Conservation (phyloP, 129 eudicot species). For the Lactuca sativa region DNA sequence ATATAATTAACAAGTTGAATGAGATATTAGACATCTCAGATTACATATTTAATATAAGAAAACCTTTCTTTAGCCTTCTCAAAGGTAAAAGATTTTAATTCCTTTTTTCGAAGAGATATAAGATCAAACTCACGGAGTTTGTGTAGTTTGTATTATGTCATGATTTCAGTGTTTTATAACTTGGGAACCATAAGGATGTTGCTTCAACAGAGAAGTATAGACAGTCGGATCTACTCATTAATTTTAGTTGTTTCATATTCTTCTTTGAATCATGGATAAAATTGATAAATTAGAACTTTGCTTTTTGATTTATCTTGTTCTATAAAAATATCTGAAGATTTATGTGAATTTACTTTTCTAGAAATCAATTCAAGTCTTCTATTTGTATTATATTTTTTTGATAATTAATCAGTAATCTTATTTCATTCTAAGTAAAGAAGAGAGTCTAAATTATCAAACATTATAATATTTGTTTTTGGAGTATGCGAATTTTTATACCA, state of each 20-base stretch:
- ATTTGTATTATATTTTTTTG: too few relatives aligned
- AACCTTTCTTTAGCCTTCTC: slow-evolving; percentile 53
- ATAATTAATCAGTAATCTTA: too few relatives aligned
- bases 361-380: too few relatives aligned
- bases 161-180: slow-evolving; percentile 30
- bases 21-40: slow-evolving; percentile 52
- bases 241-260: neutral
- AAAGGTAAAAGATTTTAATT: slow-evolving; percentile 56
- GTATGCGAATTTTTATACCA: too few relatives aligned
- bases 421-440: too few relatives aligned
- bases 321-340: too few relatives aligned
- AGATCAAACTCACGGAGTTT: slow-evolving; percentile 33
- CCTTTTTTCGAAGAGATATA: slow-evolving; percentile 81
- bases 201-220: slow-evolving; percentile 55
- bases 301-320: too few relatives aligned
- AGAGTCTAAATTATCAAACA: too few relatives aligned
- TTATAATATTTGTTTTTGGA: too few relatives aligned
- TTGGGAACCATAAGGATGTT: slow-evolving; percentile 43
- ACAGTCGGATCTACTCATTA: slow-evolving; percentile 29
- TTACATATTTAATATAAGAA: slow-evolving; percentile 43
- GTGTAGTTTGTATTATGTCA: slow-evolving; percentile 19
- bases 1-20: slow-evolving; percentile 39
- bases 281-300: too few relatives aligned
- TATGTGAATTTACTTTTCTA: too few relatives aligned
- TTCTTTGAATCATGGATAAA: too few relatives aligned